Evolutionary conservation across 495 filamentous ascomycete genomes (phyloP).

Genomic region (Hyaloscypha variabilis): DNA sequence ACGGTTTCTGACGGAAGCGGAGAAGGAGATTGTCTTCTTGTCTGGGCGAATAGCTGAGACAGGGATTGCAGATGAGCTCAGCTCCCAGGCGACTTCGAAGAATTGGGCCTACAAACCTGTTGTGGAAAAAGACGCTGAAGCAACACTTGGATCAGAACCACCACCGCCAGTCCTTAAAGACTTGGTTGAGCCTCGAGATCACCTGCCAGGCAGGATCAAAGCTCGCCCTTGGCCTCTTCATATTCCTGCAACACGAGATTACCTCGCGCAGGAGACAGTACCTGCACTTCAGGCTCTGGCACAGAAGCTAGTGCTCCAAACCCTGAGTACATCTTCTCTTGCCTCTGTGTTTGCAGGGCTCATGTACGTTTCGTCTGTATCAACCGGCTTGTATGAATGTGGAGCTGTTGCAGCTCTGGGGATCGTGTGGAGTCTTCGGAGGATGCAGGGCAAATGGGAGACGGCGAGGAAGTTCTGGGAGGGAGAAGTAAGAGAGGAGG

Average conservation of each 20-base stretch:
- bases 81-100: neutral
- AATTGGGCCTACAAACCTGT: constrained; percentile 30
- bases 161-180: constrained; percentile 11
- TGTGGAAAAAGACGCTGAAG: neutral
- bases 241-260: constrained; percentile 59
- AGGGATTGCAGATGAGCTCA: constrained; percentile 42
- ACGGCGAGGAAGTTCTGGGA: constrained; percentile 70
- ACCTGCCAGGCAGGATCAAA: constrained; percentile 9
- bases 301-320: constrained; percentile 75
- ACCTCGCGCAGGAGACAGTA: constrained; percentile 64
- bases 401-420: constrained; percentile 80
- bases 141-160: constrained; percentile 8
- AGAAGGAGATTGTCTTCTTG: constrained; percentile 75
- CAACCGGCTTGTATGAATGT: constrained; percentile 68
- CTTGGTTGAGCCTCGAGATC: constrained; percentile 39
- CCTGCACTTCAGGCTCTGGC: constrained; percentile 79
- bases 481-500: constrained; percentile 76
- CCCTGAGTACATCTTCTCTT: constrained; percentile 72
- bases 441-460: constrained; percentile 83
- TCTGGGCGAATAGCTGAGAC: constrained; percentile 80
- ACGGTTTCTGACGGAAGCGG: constrained; percentile 74
- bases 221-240: constrained; percentile 39
- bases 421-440: constrained; percentile 68
- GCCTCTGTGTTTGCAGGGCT: constrained; percentile 52
- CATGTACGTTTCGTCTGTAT: constrained; percentile 36